These are phyloP conservation scores for Salix dunnii DNA, from an alignment of 345 rosid genomes.

Conservation along the genomic window DNA sequence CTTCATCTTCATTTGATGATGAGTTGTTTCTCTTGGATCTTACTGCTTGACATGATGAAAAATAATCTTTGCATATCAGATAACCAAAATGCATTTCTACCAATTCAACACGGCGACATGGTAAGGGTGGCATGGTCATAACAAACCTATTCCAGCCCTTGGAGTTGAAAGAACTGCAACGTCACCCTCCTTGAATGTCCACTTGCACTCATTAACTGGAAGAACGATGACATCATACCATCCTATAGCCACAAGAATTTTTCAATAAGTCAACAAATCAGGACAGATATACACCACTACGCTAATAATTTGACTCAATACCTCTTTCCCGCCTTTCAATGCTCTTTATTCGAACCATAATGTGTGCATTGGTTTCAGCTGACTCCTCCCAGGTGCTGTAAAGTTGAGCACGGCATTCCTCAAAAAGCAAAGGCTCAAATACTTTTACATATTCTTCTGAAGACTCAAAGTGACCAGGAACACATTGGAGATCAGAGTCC, in stretches of 20 bases:
- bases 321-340: conserved; percentile 97
- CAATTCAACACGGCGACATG: background rate
- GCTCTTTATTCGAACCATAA: conserved; percentile 72
- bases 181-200: conserved; percentile 98
- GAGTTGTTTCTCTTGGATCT: conserved; percentile 50
- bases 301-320: conserved; percentile 23
- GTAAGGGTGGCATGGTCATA: background rate
- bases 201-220: conserved; percentile 74
- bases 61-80: background rate
- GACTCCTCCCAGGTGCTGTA: conserved; percentile 93
- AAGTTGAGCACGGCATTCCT: conserved; percentile 98
- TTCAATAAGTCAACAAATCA: conserved; percentile 24
- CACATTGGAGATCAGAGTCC: conserved; percentile 84
- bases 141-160: conserved; percentile 72
- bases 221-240: conserved; percentile 91
- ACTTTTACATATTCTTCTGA: conserved; percentile 86
- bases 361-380: conserved; percentile 65
- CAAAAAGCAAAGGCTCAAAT: conserved; percentile 97
- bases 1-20: conserved; percentile 46
- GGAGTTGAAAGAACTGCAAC: conserved; percentile 88
- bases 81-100: background rate
- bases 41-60: conserved; percentile 34
- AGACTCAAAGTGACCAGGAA: conserved; percentile 90
- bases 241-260: conserved; percentile 44
- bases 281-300: background rate